These are phyloP conservation scores for Albugo laibachii DNA, from an alignment of 352 stramenopile genomes.

Conservation along the genomic window DNA sequence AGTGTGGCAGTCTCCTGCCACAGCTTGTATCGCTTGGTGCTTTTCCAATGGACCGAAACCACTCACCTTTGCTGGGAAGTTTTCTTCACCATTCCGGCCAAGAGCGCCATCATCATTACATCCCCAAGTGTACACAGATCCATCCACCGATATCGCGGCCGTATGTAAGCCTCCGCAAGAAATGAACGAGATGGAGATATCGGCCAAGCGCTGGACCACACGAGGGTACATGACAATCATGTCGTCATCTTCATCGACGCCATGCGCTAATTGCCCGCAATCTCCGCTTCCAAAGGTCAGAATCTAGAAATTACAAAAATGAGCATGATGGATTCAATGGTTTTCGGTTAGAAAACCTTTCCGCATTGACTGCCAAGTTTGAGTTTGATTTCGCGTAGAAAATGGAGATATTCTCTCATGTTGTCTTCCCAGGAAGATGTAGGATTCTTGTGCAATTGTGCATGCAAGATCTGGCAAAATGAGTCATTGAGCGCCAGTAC, in stretches of 20 bases:
- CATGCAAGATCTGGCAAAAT: conserved; percentile 33
- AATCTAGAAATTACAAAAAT: conserved; percentile 3
- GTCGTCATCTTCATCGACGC: conserved; percentile 57
- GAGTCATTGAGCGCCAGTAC: conserved; percentile 45
- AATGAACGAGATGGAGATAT: conserved; percentile 37
- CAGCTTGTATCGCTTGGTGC: conserved; percentile 26
- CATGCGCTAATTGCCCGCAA: conserved; percentile 82
- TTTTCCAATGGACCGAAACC: conserved; percentile 23
- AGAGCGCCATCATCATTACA: conserved; percentile 84
- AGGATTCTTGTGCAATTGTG: conserved; percentile 43
- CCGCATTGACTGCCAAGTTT: conserved; percentile 30
- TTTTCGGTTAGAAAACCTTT: conserved; percentile 6
- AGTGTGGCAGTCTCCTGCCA: conserved; percentile 89
- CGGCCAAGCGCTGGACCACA: conserved; percentile 19
- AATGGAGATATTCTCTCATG: conserved; percentile 60
- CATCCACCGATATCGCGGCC: conserved; percentile 63
- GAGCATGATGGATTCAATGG: background rate
- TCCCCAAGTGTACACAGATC: conserved; percentile 89
- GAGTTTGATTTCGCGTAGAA: conserved; percentile 32
- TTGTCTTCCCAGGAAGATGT: conserved; percentile 45
- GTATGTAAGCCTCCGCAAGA: conserved; percentile 85
- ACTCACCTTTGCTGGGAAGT: conserved; percentile 34
- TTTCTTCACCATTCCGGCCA: conserved; percentile 64
- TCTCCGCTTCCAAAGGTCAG: conserved; percentile 85
- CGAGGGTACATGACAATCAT: conserved; percentile 63